Evolutionary conservation across 768 basidiomycete species (phyloP).

Genomic region (Multifurca ochricompacta): DNA sequence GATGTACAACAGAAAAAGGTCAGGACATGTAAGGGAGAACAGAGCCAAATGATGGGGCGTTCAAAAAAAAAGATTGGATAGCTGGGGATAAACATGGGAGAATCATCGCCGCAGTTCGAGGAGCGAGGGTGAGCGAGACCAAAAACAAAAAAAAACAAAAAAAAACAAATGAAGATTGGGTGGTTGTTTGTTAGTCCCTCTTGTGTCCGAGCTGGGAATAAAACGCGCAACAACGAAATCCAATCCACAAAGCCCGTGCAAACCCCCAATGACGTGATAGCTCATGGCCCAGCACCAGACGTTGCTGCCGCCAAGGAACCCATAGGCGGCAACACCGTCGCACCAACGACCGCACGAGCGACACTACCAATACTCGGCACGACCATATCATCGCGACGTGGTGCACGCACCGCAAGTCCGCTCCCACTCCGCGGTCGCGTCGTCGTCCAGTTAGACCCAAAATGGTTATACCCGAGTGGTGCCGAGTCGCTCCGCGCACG

Average conservation of each 20-base stretch:
- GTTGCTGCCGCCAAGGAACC: conserved; percentile 12
- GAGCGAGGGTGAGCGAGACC: too few relatives aligned
- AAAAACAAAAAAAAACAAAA: too few relatives aligned
- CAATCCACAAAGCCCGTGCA: background rate
- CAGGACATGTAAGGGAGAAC: too few relatives aligned
- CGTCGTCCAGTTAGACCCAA: conserved; percentile 28
- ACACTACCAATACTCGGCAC: conserved; percentile 18
- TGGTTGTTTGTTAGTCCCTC: too few relatives aligned
- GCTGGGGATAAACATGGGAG: too few relatives aligned
- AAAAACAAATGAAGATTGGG: too few relatives aligned
- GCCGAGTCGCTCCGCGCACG: conserved; percentile 65
- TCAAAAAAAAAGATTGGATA: too few relatives aligned
- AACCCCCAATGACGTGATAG: background rate
- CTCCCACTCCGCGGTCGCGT: conserved; percentile 33
- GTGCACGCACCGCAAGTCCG: conserved; percentile 26
- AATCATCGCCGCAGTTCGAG: too few relatives aligned
- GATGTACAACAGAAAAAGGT: too few relatives aligned
- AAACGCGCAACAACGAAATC: background rate
- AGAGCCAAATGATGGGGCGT: too few relatives aligned
- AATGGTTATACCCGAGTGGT: conserved; percentile 47
- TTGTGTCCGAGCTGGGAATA: too few relatives aligned
- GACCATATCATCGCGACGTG: conserved; percentile 17
- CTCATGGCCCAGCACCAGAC: conserved; percentile 15
- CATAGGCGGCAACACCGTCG: conserved; percentile 10
- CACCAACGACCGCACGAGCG: conserved; percentile 6